Evolutionary conservation across 352 stramenopile genomes (phyloP), one percentile per base, ranked within the genome.

Genomic region (Pythium brachiatum): DNA sequence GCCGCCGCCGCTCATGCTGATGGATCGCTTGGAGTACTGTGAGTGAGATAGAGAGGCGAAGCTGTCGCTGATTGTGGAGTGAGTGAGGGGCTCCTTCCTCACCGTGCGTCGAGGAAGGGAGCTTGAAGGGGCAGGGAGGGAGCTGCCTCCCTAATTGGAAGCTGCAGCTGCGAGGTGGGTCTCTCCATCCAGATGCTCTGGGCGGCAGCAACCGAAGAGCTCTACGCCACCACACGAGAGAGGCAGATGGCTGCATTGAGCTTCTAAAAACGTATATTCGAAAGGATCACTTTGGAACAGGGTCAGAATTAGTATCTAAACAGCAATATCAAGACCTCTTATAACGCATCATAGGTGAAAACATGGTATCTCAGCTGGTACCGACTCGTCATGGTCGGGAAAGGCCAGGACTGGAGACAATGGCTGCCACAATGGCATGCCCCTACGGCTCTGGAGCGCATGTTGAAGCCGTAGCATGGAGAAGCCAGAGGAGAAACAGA

Each of bases 1-100:
- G 70, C 82, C 84, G 43, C 83, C 81, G 60, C 65, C 68, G 66
- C 67, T 73, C 70, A 73, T 83, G 55, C 62, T 83, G 47, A 16
- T 64, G 5, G 15, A 11, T 12, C 12, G 8, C 39, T 23, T 20
- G 21, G 18, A 15, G 7, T 12, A 47, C 23, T 26, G 44, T 16
- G 26, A 29, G 26, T 18, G 52, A 50, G 25, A 21, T 48, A 20
- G n/a, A 20, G 32, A 34, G 29, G 29, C 29, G 29, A 34, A 9
- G 9, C 29, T 34, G 29, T 34, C 31, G 62, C 39, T 48, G 38
- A 63, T 58, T 27, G 15, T 12, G 23, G 18, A 60, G 21, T 61
- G 60, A n/a, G 15, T 26, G 18, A 27, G 41, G 7, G 26, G 41
- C 41, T 48, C 18, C 41, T 27, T 48, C 18, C 41, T 27, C 41